Conservation (phyloP, 352 stramenopile genomes). For the Pythium aristosporum region DNA sequence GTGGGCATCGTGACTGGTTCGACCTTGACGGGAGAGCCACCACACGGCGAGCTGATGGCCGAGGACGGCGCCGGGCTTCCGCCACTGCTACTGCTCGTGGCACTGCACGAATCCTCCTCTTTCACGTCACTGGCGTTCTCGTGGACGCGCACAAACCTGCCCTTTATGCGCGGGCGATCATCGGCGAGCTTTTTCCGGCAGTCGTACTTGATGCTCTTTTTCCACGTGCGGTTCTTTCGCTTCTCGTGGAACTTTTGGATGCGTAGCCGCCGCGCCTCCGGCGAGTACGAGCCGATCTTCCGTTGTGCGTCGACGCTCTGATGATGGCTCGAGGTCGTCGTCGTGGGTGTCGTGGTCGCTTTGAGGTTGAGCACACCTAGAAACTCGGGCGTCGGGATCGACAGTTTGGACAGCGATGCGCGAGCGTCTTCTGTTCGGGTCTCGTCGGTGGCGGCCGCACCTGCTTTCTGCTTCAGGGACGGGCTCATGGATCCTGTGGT, state of each 20-base stretch:
- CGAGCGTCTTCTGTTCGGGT: slow-evolving; percentile 37
- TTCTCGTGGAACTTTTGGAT: slow-evolving; percentile 98
- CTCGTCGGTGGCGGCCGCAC: slow-evolving; percentile 31
- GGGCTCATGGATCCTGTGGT: slow-evolving; percentile 29
- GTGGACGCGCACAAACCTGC: slow-evolving; percentile 88
- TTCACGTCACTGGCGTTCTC: slow-evolving; percentile 52
- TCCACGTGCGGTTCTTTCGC: slow-evolving; percentile 95
- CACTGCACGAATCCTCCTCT: slow-evolving; percentile 31
- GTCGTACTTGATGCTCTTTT: slow-evolving; percentile 99
- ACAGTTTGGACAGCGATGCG: slow-evolving; percentile 28
- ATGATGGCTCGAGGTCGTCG: not conserved
- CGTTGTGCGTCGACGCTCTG: slow-evolving; percentile 31
- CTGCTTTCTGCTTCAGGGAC: slow-evolving; percentile 38
- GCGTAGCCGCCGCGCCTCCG: slow-evolving; percentile 88
- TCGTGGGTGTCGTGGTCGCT: slow-evolving; percentile 19
- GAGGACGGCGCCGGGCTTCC: slow-evolving; percentile 26
- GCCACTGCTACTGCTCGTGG: slow-evolving; percentile 23
- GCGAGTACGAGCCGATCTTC: slow-evolving; percentile 95
- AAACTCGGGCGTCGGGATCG: slow-evolving; percentile 37
- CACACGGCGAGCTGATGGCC: slow-evolving; percentile 19
- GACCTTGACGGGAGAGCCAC: slow-evolving; percentile 8
- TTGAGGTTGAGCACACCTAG: slow-evolving; percentile 46
- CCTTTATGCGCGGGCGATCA: slow-evolving; percentile 92
- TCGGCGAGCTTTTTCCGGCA: slow-evolving; percentile 98
- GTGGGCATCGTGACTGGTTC: slow-evolving; percentile 1